These are phyloP conservation scores for Cercospora sp. DNA, from an alignment of 2,329 filamentous ascomycete genomes.

Conservation along the genomic window DNA sequence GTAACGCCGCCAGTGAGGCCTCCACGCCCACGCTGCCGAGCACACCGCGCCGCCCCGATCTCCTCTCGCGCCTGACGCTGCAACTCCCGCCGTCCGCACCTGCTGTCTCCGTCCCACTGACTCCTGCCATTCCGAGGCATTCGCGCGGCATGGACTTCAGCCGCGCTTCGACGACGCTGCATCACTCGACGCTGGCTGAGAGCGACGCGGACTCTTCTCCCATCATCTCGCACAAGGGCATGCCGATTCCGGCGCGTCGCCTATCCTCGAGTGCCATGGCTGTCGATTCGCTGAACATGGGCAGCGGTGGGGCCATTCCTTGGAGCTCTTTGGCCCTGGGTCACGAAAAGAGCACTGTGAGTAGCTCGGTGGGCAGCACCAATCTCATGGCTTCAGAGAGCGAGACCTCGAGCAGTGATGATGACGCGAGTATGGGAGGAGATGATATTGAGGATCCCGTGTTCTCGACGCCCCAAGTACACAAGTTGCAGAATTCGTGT, in stretches of 20 bases:
- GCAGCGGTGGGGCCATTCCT: constrained; percentile 24
- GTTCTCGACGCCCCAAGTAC: constrained; percentile 77
- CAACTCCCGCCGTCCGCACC: constrained; percentile 59
- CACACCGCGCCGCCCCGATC: constrained; percentile 58
- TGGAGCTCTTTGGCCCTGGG: constrained; percentile 24
- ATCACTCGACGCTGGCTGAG: constrained; percentile 91
- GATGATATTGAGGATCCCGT: constrained; percentile 66
- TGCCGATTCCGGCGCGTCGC: constrained; percentile 57
- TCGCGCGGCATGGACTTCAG: constrained; percentile 93
- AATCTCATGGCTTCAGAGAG: constrained; percentile 79
- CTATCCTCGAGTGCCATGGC: constrained; percentile 43
- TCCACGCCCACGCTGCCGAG: constrained; percentile 29
- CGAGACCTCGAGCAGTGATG: constrained; percentile 68
- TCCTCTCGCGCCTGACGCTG: constrained; percentile 65
- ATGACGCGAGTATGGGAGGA: constrained; percentile 51
- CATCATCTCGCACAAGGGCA: constrained; percentile 69
- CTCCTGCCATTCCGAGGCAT: constrained; percentile 66
- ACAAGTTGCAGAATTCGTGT: constrained; percentile 56
- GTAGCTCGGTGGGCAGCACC: constrained; percentile 78
- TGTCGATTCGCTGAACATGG: constrained; percentile 65
- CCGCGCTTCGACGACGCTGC: constrained; percentile 86
- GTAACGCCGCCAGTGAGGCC: background rate
- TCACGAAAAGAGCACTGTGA: constrained; percentile 69
- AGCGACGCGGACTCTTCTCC: constrained; percentile 90
- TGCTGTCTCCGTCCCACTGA: constrained; percentile 39